Conservation (phyloP, 2,329 filamentous ascomycete species). For the Cadophora gregata region DNA sequence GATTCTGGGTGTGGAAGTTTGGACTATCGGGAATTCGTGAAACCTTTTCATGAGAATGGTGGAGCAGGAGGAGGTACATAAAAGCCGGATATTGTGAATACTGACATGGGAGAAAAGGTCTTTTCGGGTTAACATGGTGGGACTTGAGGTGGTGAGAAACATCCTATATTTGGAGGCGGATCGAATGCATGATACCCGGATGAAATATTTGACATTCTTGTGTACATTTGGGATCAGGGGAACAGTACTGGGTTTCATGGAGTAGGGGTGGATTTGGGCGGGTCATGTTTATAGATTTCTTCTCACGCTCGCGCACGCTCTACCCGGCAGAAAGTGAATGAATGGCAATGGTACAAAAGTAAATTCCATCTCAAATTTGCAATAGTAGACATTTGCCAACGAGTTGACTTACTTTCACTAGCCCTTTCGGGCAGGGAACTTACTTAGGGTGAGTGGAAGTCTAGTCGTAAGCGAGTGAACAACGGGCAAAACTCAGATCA, state of each 20-base stretch:
- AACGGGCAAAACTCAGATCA: too few species aligned
- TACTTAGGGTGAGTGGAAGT: too few species aligned
- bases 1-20: constrained; percentile 88
- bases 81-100: background rate
- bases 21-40: constrained; percentile 74
- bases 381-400: background rate
- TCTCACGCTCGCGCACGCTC: background rate
- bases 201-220: background rate
- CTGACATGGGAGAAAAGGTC: background rate
- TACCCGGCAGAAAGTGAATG: background rate
- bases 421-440: too few species aligned
- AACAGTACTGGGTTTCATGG: constrained; percentile 1
- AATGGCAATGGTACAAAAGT: background rate
- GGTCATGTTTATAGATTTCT: background rate
- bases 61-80: background rate
- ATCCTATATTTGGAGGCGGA: background rate
- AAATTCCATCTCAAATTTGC: background rate
- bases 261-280: background rate
- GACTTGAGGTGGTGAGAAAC: background rate
- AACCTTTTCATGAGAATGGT: background rate
- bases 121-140: background rate
- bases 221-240: background rate
- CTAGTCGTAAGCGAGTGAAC: too few species aligned
- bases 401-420: too few species aligned
- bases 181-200: constrained; percentile 19